Base-by-base conservation (phyloP, 2,329 filamentous ascomycete genomes). In the Aspergillus ibericus region DNA sequence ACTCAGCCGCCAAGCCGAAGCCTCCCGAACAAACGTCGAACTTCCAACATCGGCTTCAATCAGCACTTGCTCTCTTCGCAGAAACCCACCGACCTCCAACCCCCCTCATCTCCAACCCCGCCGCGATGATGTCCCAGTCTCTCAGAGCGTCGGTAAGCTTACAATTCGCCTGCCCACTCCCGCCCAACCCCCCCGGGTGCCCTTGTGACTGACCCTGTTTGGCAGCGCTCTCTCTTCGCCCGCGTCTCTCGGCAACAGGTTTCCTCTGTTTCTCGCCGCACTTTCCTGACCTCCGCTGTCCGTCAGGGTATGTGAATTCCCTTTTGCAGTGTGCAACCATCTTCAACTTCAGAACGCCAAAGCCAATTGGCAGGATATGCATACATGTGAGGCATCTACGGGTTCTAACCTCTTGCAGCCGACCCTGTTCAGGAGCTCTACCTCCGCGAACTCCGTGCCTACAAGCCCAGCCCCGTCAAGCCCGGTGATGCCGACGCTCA, bases 341-440 rank as follows among this genome's bases (percentile, higher is more conserved):
- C 71, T 80, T 44, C 46, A 48, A 36, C 52, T 44, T 35, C 8
- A 27, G 34, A 42, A 27, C n/a, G 22, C 12, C 5, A 29, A 22
- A n/a, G 22, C 27, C 5, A 8, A 44, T 48, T 22, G n/a, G 40
- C 13, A 22, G 12, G 44, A 34, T 34, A 40, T 20, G 34, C 15
- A 42, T 57, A 34, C 38, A 64, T 58, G n/a, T 29, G 44, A 48
- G 44, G 25, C 44, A 48, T 48, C n/a, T 48, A 48, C 44, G 44
- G n/a, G 20, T 18, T 57, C 66, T 68, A 64, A 72, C 63, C 56
- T 59, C 53, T 54, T 65, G 36, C 75, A 98, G 95, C 91, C 87
- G 95, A 99, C 80, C 87, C 96, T 73, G 91, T 99, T 71, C 95
- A 98, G 82, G 93, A 98, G 77, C 86, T 99, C 75, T 99, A 99